Base-by-base conservation (phyloP, 345 rosid genomes). In the Eucalyptus guilfoylei region DNA sequence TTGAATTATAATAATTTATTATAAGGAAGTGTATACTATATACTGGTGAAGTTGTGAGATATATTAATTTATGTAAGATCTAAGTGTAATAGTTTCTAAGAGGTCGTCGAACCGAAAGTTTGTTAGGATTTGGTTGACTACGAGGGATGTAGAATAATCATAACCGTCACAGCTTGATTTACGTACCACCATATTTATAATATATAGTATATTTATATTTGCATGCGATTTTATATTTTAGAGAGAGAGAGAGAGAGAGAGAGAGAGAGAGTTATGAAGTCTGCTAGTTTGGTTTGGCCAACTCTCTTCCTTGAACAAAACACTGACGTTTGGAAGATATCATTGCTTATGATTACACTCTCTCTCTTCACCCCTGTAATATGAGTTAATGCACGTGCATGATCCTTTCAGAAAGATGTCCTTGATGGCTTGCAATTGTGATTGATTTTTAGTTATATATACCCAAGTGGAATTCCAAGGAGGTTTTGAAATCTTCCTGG, bases 91-190 rank as follows among this genome's bases (percentile, higher is more conserved):
- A 11, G 30, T 76, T 76, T 76, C 83, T 21, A 76, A 21, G 47
- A 40, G 54, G 47, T 23, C 45, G 42, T 58, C 67, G 54, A 58
- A 86, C 81, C 49, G 90, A 91, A 91, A 88, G 91, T 92, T 92
- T 93, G 97, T 95, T 95, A 92, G 95, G 96, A 95, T 95, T 89
- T 92, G 92, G 98, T 97, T 96, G 97, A 96, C 97, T 91, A 87
- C 87, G 90, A 89, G 89, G 88, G 45, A 86, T 89, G 93, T 91
- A 88, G 96, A 94, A 95, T 92, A 94, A 96, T 95, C 95, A 95
- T 93, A 96, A 94, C 96, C 93, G 95, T 92, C 94, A 91, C 52
- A 80, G 93, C 92, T 92, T 88, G 94, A 92, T 91, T 93, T 94
- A 90, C 92, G 96, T 91, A 90, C 90, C 90, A 88, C 92, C 92